Conservation (phyloP, 345 rosid species). For the Populus davidiana region DNA sequence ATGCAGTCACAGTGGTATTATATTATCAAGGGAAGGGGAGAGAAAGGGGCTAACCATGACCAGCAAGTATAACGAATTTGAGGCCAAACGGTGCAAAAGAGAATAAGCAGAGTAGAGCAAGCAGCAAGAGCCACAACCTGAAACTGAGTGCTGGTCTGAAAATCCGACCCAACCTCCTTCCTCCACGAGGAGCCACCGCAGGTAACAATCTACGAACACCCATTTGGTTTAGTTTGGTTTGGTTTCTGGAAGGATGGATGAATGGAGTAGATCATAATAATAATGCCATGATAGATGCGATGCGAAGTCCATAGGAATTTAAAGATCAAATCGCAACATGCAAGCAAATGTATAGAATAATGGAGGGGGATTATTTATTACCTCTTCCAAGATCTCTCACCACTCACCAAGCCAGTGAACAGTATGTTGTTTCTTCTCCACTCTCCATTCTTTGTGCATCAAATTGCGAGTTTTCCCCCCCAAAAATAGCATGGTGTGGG, state of each 20-base stretch:
- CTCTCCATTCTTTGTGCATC: too few species aligned
- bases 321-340: background rate
- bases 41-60: conserved; percentile 11
- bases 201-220: background rate
- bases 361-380: background rate
- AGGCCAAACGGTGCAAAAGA: conserved; percentile 48
- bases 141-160: conserved; percentile 35
- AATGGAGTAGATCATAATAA: background rate
- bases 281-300: background rate
- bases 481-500: too few species aligned
- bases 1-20: background rate
- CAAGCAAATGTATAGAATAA: background rate
- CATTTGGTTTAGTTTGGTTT: background rate
- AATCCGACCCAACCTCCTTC: conserved; percentile 55
- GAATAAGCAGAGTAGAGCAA: conserved; percentile 42
- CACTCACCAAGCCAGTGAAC: background rate
- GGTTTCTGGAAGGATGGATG: background rate
- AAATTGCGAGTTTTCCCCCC: too few species aligned
- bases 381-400: background rate
- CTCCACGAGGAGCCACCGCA: conserved; percentile 37
- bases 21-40: background rate
- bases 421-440: background rate
- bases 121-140: conserved; percentile 41
- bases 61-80: conserved; percentile 57
- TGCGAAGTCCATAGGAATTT: background rate